Evolutionary conservation across 1,284 basidiomycete species (phyloP).

Genomic region (Sporisorium scitamineum): DNA sequence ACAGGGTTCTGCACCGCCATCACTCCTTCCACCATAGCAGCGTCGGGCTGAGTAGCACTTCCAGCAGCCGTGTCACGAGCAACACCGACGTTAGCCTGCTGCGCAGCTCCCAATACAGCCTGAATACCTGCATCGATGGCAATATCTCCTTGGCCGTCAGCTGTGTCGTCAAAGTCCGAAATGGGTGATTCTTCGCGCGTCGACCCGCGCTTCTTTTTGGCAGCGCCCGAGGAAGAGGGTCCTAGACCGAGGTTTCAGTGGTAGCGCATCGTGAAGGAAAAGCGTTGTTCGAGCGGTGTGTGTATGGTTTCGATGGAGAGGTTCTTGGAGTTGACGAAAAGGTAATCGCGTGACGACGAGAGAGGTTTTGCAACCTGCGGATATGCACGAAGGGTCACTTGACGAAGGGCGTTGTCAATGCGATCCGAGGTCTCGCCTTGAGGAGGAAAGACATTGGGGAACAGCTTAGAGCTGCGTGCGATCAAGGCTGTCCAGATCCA

Average conservation of each 20-base stretch:
- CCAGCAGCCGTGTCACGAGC: not conserved
- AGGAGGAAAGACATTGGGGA: too few relatives aligned
- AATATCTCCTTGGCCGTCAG: not conserved
- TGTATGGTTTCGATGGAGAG: too few relatives aligned
- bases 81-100: not conserved
- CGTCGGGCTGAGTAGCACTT: not conserved
- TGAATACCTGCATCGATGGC: conserved; percentile 5
- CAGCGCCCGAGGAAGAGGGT: not conserved
- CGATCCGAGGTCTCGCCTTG: too few relatives aligned
- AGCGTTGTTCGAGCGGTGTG: not conserved
- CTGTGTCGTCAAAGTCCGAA: conserved; percentile 28
- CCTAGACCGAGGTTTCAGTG: not conserved
- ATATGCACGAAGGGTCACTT: too few relatives aligned
- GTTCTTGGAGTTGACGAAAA: too few relatives aligned
- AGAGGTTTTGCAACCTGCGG: too few relatives aligned
- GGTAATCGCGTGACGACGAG: too few relatives aligned
- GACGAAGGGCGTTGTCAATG: too few relatives aligned
- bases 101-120: conserved; percentile 1
- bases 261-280: conserved; percentile 8
- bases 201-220: not conserved
- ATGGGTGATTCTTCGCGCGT: conserved; percentile 14
- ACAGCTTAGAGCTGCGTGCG: too few relatives aligned
- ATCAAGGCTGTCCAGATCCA: too few relatives aligned
- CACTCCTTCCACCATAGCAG: not conserved
- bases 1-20: not conserved